These are phyloP conservation scores for Cordyceps tenuipes DNA, from an alignment of 2,329 filamentous ascomycete species.

Conservation along the genomic window DNA sequence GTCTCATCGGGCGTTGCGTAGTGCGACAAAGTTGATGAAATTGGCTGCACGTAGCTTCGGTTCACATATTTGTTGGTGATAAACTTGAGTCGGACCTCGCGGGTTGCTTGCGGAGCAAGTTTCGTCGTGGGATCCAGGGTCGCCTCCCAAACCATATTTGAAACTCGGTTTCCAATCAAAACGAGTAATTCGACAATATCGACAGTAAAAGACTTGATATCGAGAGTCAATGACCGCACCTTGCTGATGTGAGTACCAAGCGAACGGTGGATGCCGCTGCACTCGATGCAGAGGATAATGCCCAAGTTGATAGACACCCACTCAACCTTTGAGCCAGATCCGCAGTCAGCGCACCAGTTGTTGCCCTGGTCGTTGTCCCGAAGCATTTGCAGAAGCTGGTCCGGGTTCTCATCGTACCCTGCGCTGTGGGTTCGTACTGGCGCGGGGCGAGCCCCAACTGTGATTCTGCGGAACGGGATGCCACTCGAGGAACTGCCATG, in stretches of 20 bases:
- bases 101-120: constrained; percentile 65
- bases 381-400: constrained; percentile 77
- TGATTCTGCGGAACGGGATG: constrained; percentile 73
- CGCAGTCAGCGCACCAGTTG: constrained; percentile 88
- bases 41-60: constrained; percentile 68
- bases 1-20: constrained; percentile 79
- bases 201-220: constrained; percentile 91
- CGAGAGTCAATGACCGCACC: constrained; percentile 86
- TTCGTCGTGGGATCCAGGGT: constrained; percentile 67
- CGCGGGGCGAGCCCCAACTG: constrained; percentile 77
- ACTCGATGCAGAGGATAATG: constrained; percentile 95
- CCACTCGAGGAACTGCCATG: constrained; percentile 37
- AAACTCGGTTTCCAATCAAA: constrained; percentile 85
- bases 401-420: constrained; percentile 71
- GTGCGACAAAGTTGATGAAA: constrained; percentile 65
- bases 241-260: constrained; percentile 97
- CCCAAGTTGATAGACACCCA: constrained; percentile 98
- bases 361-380: constrained; percentile 90
- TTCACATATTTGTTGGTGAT: constrained; percentile 95
- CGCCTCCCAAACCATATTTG: constrained; percentile 95
- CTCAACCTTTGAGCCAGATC: constrained; percentile 84
- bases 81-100: constrained; percentile 87
- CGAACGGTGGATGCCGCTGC: constrained; percentile 92
- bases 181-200: constrained; percentile 94
- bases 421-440: constrained; percentile 62